Percentiles rank a stretch among this genome's conserved stretches.
phyloP scores from a whole-genome alignment of 1,139 yeast species.

The Candida labiduridarum region DNA sequence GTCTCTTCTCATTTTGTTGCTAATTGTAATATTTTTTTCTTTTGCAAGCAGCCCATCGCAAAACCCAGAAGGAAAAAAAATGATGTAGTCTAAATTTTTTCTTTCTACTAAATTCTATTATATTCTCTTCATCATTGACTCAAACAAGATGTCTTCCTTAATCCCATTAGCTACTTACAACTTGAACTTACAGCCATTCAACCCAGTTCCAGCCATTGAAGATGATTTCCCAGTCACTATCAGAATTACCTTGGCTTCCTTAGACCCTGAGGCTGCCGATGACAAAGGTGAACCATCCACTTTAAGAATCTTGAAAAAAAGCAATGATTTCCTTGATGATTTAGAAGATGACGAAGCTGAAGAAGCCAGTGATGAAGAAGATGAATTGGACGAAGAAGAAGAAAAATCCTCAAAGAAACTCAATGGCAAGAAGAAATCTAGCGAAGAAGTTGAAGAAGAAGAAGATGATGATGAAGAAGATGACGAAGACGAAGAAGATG shows the following conservation, averaged over 20 bases:
- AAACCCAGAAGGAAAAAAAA: conserved; percentile 1
- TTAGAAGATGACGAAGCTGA: conserved; percentile 48
- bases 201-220: conserved; percentile 83
- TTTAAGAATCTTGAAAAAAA: conserved; percentile 81
- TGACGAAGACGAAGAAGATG: conserved; percentile 61
- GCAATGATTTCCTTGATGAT: conserved; percentile 54
- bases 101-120: conserved; percentile 4
- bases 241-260: conserved; percentile 91
- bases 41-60: conserved; percentile 9
- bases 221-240: conserved; percentile 87
- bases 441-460: conserved; percentile 35
- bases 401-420: conserved; percentile 19
- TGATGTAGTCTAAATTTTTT: not conserved
- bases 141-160: conserved; percentile 56
- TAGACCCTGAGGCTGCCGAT: conserved; percentile 83
- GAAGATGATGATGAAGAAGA: conserved; percentile 52
- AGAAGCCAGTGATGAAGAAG: conserved; percentile 58
- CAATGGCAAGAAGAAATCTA: conserved; percentile 23
- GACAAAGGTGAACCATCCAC: conserved; percentile 87
- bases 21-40: not conserved
- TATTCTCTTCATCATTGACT: conserved; percentile 2
- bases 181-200: conserved; percentile 81
- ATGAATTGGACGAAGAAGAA: conserved; percentile 48
- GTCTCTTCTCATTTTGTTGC: not conserved
- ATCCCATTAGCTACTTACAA: conserved; percentile 85